Evolutionary conservation across 371 early-diverging fungal species (phyloP).

Genomic region (Gilbertella persicaria): DNA sequence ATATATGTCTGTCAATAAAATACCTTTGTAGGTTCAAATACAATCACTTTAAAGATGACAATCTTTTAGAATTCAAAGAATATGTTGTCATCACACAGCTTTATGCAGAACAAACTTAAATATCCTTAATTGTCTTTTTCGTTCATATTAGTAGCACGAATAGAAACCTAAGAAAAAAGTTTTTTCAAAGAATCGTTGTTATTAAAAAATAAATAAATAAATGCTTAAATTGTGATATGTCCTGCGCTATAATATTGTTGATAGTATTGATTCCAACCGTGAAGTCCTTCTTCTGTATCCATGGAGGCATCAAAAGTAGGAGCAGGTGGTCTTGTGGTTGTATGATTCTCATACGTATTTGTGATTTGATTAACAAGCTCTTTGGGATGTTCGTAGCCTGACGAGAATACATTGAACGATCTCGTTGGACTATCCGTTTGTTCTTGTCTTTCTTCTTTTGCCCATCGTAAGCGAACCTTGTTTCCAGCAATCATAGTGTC

Average conservation of each 20-base stretch:
- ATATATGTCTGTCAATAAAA: no score
- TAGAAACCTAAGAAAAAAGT: no score
- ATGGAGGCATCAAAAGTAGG: constrained; percentile 10
- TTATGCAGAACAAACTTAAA: no score
- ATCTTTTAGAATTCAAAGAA: no score
- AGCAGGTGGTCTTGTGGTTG: constrained; percentile 23
- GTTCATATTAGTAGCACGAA: no score
- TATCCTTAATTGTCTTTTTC: no score
- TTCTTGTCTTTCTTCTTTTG: constrained; percentile 63
- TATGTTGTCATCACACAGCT: no score
- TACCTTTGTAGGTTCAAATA: no score
- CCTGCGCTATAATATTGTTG: constrained; percentile 25
- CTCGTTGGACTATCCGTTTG: neutral
- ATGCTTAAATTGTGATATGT: constrained; percentile 17
- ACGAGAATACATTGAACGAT: constrained; percentile 20
- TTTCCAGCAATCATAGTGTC: constrained; percentile 75
- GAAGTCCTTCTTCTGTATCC: constrained; percentile 13
- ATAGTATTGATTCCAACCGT: constrained; percentile 27
- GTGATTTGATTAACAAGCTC: constrained; percentile 15
- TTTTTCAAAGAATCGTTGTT: no score
- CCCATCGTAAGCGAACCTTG: constrained; percentile 81
- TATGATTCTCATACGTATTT: constrained; percentile 14
- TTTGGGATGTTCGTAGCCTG: constrained; percentile 14
- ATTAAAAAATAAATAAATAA: no score
- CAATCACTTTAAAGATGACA: no score